These are phyloP conservation scores for Zangia roseola DNA, from an alignment of 768 basidiomycete genomes.

Conservation along the genomic window DNA sequence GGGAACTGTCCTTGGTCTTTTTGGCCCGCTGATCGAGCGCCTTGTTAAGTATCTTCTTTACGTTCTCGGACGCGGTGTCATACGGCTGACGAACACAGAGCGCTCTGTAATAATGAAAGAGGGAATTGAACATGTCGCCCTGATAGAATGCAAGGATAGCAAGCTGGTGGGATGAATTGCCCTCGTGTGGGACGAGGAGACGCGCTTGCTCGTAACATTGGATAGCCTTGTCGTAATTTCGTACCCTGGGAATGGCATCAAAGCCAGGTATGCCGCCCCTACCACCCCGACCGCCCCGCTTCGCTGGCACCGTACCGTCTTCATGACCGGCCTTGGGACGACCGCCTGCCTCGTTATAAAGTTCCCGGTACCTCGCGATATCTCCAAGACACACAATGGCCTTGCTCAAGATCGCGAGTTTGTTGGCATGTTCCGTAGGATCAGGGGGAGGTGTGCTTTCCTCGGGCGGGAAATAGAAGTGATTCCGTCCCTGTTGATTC, in stretches of 20 bases:
- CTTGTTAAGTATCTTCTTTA: constrained; percentile 69
- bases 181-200: constrained; percentile 79
- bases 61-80: constrained; percentile 83
- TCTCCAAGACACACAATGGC: constrained; percentile 91
- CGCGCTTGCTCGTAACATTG: constrained; percentile 86
- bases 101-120: constrained; percentile 89
- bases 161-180: constrained; percentile 94
- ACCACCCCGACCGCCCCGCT: constrained; percentile 44
- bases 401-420: constrained; percentile 80
- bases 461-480: constrained; percentile 64
- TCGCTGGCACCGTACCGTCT: constrained; percentile 40
- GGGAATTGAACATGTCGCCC: constrained; percentile 74
- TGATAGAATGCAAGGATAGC: constrained; percentile 89
- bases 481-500: constrained; percentile 46
- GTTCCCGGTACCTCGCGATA: constrained; percentile 89
- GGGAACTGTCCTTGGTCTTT: constrained; percentile 39
- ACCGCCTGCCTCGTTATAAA: constrained; percentile 74
- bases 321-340: constrained; percentile 69
- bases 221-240: constrained; percentile 73
- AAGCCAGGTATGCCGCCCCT: constrained; percentile 45
- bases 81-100: constrained; percentile 86
- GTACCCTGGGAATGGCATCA: constrained; percentile 52
- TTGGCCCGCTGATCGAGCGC: constrained; percentile 59
- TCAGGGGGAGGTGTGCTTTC: constrained; percentile 42
- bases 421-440: constrained; percentile 43